Evolutionary conservation across 2,329 filamentous ascomycete genomes (phyloP), one percentile per base, ranked within the genome.

Genomic region (Ceratocystis ficicola): DNA sequence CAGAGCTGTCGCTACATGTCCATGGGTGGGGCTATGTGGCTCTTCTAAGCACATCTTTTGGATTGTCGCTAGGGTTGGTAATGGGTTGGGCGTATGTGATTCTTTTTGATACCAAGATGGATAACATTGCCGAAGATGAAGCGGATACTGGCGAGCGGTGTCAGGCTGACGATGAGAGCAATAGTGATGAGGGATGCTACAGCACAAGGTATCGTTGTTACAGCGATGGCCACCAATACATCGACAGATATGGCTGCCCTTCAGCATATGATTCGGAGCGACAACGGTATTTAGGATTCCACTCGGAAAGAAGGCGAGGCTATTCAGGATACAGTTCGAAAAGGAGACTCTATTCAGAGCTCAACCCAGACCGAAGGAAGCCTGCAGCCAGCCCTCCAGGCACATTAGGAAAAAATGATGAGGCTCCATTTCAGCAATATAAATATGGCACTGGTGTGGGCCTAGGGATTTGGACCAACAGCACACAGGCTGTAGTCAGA

Each of bases 361-460:
- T 32, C 25, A 59, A n/a, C 52, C 36, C 52, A 17, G 52, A 32
- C 7, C 25, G 1, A 59, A 17, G 52, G 15, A 15, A 17, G 17
- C 17, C 25, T 59, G 28, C 52, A 5, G n/a, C 17, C 32, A 59
- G 52, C 15, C 28, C 28, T 8, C 10, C 52, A 5, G 28, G 52
- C 52, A 59, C 52, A 59, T 17, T 17, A 59, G 8, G 7, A 6
- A 30, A 59, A 32, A 28, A 20, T 22, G 60, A 46, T 7, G 22
- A 62, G 17, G 60, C 30, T 30, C 41, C 22, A 5, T 25, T 62
- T 17, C 5, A 32, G 5, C 41, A 60, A 30, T 41, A 57, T 22
- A 55, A 36, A 36, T 66, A 66, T 32, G 57, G 41, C 12, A 48
- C 60, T 59, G 59, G 65, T 25, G 52, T 59, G 12, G 52, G 52